Evolutionary conservation across 140 eudicot species (phyloP).

Genomic region (Ambrosia hybrid): DNA sequence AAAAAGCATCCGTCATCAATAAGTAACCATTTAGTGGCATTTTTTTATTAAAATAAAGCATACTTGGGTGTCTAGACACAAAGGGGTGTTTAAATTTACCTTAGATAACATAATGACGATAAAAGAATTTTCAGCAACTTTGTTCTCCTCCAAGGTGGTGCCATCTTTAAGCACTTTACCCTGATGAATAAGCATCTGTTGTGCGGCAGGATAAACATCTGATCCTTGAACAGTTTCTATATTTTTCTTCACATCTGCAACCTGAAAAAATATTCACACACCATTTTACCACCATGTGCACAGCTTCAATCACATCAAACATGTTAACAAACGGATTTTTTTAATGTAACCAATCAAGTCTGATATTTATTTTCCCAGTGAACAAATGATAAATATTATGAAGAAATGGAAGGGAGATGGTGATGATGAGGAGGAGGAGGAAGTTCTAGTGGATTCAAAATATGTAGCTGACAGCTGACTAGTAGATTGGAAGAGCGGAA

Average conservation of each 20-base stretch:
- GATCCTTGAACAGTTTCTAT: constrained; percentile 77
- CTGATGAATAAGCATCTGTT: constrained; percentile 79
- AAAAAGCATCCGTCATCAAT: background rate
- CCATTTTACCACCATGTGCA: background rate
- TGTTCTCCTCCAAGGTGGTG: constrained; percentile 78
- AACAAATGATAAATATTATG: no score
- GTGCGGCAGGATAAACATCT: constrained; percentile 77
- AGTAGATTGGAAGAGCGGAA: no score
- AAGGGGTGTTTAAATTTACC: constrained; percentile 36
- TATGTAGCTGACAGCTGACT: no score
- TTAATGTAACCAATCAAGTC: background rate
- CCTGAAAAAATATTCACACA: constrained; percentile 39
- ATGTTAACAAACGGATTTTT: background rate
- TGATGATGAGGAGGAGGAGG: no score
- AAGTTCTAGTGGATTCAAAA: no score
- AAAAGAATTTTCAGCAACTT: constrained; percentile 75
- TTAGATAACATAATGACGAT: constrained; percentile 78
- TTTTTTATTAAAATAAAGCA: background rate
- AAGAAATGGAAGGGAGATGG: no score
- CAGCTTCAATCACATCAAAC: constrained; percentile 15
- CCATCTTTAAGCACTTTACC: constrained; percentile 89
- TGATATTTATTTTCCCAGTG: no score
- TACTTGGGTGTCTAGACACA: background rate
- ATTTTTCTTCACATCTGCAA: constrained; percentile 78
- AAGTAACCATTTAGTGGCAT: background rate